Conservation (phyloP, 2,329 filamentous ascomycete species). For the Dryadomyces sulphureus region DNA sequence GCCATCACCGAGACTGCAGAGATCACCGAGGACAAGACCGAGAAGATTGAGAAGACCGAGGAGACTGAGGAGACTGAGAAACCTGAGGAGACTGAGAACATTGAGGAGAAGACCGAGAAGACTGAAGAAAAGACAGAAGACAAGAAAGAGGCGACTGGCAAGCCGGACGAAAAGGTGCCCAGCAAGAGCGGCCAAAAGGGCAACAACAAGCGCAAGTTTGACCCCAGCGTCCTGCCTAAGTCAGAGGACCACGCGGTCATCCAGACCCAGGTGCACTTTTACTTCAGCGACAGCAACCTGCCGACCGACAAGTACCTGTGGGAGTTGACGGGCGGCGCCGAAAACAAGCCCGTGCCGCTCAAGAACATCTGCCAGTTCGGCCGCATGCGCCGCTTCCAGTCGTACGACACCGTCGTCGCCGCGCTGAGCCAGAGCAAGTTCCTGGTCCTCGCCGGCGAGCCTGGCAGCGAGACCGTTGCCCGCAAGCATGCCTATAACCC, state of each 20-base stretch:
- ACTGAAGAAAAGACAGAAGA: conserved; percentile 13
- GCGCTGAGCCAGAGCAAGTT: conserved; percentile 66
- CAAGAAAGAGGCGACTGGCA: conserved; percentile 12
- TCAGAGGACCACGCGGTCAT: conserved; percentile 69
- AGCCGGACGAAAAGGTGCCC: conserved; percentile 8
- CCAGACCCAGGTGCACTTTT: conserved; percentile 82
- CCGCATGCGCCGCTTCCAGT: conserved; percentile 91
- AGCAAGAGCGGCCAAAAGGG: conserved; percentile 11
- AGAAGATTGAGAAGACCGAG: conserved; percentile 11
- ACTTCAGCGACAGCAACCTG: conserved; percentile 87
- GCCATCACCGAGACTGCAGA: conserved; percentile 19
- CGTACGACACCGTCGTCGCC: conserved; percentile 66
- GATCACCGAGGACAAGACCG: conserved; percentile 11
- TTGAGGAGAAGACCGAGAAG: conserved; percentile 12
- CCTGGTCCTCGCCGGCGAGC: conserved; percentile 59
- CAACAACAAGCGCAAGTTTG: conserved; percentile 51
- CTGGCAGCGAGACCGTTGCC: conserved; percentile 56
- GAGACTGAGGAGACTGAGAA: conserved; percentile 20
- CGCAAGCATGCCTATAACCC: conserved; percentile 61
- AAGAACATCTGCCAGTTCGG: conserved; percentile 74
- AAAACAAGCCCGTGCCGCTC: conserved; percentile 71
- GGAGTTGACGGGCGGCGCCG: conserved; percentile 57
- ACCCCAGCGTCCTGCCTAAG: conserved; percentile 51
- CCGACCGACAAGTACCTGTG: conserved; percentile 80
- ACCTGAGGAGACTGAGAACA: conserved; percentile 12